Evolutionary conservation across 768 basidiomycete species (phyloP).

Genomic region (Glaciozyma antarctica): DNA sequence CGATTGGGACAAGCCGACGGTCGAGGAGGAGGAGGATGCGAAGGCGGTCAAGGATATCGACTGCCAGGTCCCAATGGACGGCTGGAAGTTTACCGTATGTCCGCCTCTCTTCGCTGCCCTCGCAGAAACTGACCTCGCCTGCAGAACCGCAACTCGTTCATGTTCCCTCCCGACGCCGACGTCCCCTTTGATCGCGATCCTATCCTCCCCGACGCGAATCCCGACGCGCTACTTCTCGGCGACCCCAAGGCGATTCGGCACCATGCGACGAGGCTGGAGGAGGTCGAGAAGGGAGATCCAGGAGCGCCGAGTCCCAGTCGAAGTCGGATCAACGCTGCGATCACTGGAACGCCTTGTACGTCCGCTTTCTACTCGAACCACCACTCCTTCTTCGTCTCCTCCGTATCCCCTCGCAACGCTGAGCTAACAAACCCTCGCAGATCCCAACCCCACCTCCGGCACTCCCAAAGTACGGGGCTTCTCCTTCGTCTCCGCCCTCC

Average conservation of each 20-base stretch:
- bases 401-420: too few relatives aligned
- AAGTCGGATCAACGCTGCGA: slow-evolving; percentile 84
- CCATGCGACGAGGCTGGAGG: slow-evolving; percentile 63
- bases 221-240: slow-evolving; percentile 35
- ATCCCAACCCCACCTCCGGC: slow-evolving; percentile 10
- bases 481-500: slow-evolving; percentile 70
- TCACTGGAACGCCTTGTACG: slow-evolving; percentile 82
- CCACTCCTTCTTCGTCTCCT: not conserved
- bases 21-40: slow-evolving; percentile 24
- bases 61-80: slow-evolving; percentile 22
- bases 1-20: slow-evolving; percentile 31
- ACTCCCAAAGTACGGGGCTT: slow-evolving; percentile 48
- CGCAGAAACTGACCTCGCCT: not conserved
- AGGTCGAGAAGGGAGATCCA: slow-evolving; percentile 43
- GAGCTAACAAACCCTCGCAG: slow-evolving; percentile 46
- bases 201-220: slow-evolving; percentile 25
- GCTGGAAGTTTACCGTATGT: slow-evolving; percentile 35
- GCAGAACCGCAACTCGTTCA: slow-evolving; percentile 83
- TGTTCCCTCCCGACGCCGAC: slow-evolving; percentile 91
- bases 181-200: slow-evolving; percentile 30
- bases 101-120: slow-evolving; percentile 7
- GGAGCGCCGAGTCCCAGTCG: slow-evolving; percentile 72
- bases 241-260: slow-evolving; percentile 62
- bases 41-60: slow-evolving; percentile 6
- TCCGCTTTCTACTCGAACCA: slow-evolving; percentile 16